Base-by-base conservation (phyloP, 257 asterid species). In the Nicotiana attenuata region DNA sequence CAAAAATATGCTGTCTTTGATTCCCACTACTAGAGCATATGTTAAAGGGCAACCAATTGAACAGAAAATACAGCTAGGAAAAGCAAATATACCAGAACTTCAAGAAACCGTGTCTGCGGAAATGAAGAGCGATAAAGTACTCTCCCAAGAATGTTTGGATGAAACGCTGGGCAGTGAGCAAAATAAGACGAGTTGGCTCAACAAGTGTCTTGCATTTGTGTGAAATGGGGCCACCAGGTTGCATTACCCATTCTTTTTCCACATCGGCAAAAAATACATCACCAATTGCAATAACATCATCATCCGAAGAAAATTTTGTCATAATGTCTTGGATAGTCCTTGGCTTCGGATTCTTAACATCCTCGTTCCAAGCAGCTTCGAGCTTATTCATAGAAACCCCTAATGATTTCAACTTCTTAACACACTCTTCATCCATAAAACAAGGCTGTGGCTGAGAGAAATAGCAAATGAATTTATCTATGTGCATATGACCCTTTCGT, bases 61-160 rank as follows among this genome's bases (percentile, higher is more conserved):
- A 52, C 65, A 76, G 41, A 24, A 73, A 41, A 20, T 24, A 73
- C 81, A 31, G 13, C 19, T 29, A 78, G 76, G 87, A 61, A 68
- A 68, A 20, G 19, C 82, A 61, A 57, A 53, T 80, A 29, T 90
- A 96, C 99, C 99, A 96, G 90, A 96, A 96, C 85, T 96, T 96
- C 89, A 96, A 92, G 92, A 96, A 93, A 83, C 99, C 99, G 81
- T 96, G 99, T 56, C 98, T 89, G 82, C 98, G 93, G 83, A 94
- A 93, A 88, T 96, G 99, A 89, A 96, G 97, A 82, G 99, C 97
- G 67, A 88, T 77, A 57, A 92, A 96, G 86, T 93, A 91, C 89
- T 86, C 90, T 60, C 98, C 99, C 87, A 94, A 81, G 90, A 96
- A 96, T 10, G 99, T 96, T 85, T 96, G 99, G 66, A 96, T 84